A percentile compares a stretch with the other conserved stretches of the same genome.
Conservation (phyloP, 495 filamentous ascomycete genomes). For the Hyphodiscus hymeniophilus region DNA sequence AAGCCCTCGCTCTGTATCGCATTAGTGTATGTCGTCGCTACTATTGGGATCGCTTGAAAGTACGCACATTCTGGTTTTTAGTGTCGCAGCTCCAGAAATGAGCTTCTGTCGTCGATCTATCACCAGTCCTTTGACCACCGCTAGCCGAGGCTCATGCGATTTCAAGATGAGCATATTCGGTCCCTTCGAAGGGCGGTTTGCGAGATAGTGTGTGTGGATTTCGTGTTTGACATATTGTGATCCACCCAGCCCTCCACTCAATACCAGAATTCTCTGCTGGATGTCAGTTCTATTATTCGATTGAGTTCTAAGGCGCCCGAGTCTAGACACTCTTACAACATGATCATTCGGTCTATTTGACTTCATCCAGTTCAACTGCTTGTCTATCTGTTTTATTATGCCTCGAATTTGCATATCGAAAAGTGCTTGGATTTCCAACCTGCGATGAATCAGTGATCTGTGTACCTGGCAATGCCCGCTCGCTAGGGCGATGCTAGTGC, state of each 20-base stretch:
- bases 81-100: constrained; percentile 30
- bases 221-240: constrained; percentile 47
- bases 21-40: too few species aligned
- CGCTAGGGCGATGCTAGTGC: too few species aligned
- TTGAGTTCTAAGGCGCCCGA: constrained; percentile 26
- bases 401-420: constrained; percentile 50
- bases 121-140: constrained; percentile 46
- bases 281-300: constrained; percentile 17
- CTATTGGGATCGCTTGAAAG: too few species aligned
- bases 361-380: constrained; percentile 43
- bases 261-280: constrained; percentile 38
- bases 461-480: too few species aligned
- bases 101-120: constrained; percentile 43
- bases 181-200: too few species aligned
- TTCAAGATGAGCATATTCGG: constrained; percentile 34
- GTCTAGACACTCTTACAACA: constrained; percentile 22
- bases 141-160: constrained; percentile 46
- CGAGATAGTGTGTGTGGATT: constrained; percentile 32
- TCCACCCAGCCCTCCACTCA: constrained; percentile 57
- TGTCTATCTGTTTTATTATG: constrained; percentile 43
- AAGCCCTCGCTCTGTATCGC: constrained; percentile 40
- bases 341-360: constrained; percentile 31
- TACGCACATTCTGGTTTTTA: constrained; percentile 22
- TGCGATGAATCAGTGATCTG: too few species aligned
- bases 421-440: constrained; percentile 40